These are phyloP conservation scores for Gypsophila paniculata DNA, from an alignment of 179 eudicot species.

Conservation along the genomic window DNA sequence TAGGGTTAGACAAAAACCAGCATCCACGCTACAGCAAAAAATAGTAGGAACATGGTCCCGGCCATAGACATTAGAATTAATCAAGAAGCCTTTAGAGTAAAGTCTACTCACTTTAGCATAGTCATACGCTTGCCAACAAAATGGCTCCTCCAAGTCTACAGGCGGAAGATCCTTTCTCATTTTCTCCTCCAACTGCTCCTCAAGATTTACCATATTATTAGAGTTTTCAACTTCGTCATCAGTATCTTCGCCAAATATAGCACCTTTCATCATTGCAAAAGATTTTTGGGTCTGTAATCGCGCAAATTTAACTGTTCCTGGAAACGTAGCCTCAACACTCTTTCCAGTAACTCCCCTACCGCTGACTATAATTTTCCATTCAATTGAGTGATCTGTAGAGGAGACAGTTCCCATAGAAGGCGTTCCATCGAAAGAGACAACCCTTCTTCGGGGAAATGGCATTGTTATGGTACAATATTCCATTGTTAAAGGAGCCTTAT, in stretches of 20 bases:
- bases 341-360: conserved; percentile 81
- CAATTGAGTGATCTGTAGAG: conserved; percentile 63
- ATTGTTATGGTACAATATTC: conserved; percentile 87
- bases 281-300: conserved; percentile 61
- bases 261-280: conserved; percentile 37
- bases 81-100: conserved; percentile 8
- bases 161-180: conserved; percentile 86
- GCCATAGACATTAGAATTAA: conserved; percentile 12
- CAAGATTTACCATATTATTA: conserved; percentile 64
- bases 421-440: conserved; percentile 69
- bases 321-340: conserved; percentile 88
- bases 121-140: conserved; percentile 93
- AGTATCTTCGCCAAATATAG: conserved; percentile 66
- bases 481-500: conserved; percentile 77
- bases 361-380: conserved; percentile 80
- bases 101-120: conserved; percentile 70
- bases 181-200: conserved; percentile 69
- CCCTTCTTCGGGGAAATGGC: conserved; percentile 95
- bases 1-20: background rate
- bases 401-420: conserved; percentile 91
- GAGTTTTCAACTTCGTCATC: conserved; percentile 59
- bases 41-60: conserved; percentile 1
- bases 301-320: conserved; percentile 86
- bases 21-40: background rate
- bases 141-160: conserved; percentile 87